Evolutionary conservation across 1,139 yeast genomes (phyloP).

Genomic region (Lodderomyces margitis): DNA sequence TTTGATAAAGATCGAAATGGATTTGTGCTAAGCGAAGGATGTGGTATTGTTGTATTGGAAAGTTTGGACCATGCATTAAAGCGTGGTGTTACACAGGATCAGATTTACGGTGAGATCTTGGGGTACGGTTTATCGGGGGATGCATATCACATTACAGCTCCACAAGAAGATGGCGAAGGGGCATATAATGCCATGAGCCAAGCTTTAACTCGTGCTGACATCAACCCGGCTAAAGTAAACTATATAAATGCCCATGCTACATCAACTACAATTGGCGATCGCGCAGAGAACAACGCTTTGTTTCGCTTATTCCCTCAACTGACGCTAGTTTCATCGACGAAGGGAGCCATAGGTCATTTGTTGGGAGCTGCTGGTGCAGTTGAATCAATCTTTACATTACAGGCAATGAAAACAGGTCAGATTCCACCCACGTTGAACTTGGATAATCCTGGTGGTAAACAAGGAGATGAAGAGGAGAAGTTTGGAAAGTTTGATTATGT

Average conservation of each 20-base stretch:
- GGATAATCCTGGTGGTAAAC: constrained; percentile 47
- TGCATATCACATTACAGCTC: constrained; percentile 92
- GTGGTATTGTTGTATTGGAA: constrained; percentile 79
- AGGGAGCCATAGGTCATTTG: constrained; percentile 91
- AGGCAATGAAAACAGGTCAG: constrained; percentile 54
- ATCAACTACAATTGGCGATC: constrained; percentile 84
- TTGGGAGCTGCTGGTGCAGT: constrained; percentile 97
- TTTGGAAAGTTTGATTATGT: constrained; percentile 62
- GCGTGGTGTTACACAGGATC: constrained; percentile 52
- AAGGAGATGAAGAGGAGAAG: constrained; percentile 36
- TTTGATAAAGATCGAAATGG: constrained; percentile 80
- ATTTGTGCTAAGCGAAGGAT: constrained; percentile 91
- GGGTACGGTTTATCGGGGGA: constrained; percentile 95
- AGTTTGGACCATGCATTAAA: constrained; percentile 68
- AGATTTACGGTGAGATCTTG: constrained; percentile 73
- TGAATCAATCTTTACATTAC: constrained; percentile 78
- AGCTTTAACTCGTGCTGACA: constrained; percentile 57
- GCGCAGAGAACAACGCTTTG: constrained; percentile 82
- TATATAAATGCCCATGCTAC: constrained; percentile 98
- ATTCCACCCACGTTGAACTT: constrained; percentile 85
- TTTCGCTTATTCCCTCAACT: constrained; percentile 43
- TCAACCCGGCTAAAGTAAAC: constrained; percentile 49
- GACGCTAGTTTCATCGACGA: constrained; percentile 69
- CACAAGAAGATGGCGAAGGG: constrained; percentile 78
- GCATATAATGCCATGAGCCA: constrained; percentile 79